A percentile compares a stretch with the other conserved stretches of the same genome.
Conservation (phyloP, 2,329 filamentous ascomycete species). For the Magnaporthiopsis incrustans region DNA sequence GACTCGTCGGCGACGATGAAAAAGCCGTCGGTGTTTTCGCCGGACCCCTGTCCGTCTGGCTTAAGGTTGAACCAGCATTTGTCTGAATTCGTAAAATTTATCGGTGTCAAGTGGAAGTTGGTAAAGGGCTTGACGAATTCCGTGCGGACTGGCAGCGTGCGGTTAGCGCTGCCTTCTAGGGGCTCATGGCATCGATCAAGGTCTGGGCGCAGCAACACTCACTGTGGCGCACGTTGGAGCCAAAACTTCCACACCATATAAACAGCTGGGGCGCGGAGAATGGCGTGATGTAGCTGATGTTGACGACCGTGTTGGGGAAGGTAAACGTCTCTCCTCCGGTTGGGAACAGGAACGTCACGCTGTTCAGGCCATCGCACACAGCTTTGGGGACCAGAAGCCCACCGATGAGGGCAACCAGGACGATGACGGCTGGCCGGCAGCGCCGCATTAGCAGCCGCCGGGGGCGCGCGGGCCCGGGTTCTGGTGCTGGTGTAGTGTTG, state of each 20-base stretch:
- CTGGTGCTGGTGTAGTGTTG: too few relatives aligned
- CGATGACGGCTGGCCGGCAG: too few relatives aligned
- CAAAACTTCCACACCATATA: background rate
- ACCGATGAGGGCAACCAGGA: background rate
- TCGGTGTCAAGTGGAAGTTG: background rate
- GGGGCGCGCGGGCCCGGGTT: too few relatives aligned
- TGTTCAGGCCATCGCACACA: background rate
- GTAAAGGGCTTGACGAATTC: background rate
- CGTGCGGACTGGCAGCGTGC: background rate
- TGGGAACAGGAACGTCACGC: constrained; percentile 2
- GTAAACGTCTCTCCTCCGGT: background rate
- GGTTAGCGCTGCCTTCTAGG: background rate
- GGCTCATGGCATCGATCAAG: background rate
- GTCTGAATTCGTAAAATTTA: background rate
- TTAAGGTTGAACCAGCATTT: constrained; percentile 2
- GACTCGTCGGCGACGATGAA: background rate
- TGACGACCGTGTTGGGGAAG: background rate
- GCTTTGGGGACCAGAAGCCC: background rate
- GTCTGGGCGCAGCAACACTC: background rate
- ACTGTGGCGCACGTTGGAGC: background rate
- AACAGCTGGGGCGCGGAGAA: background rate
- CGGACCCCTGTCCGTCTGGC: background rate
- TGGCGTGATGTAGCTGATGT: constrained; percentile 1
- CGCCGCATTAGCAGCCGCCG: background rate
- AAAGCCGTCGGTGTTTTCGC: background rate